Conservation (phyloP, 305 asterid genomes). For the Fraxinus dipetala region DNA sequence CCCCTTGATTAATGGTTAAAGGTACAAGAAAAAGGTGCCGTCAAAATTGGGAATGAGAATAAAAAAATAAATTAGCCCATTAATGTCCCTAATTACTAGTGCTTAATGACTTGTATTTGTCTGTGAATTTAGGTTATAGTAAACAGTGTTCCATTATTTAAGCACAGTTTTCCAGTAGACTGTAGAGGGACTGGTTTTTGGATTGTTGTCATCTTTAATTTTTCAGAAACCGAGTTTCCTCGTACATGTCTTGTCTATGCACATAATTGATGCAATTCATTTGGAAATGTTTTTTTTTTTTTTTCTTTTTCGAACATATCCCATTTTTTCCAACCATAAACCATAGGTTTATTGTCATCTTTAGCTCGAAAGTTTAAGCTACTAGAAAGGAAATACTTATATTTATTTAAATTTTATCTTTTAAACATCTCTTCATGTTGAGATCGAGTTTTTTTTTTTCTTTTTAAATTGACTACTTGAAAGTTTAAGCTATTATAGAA, state of each 20-base stretch:
- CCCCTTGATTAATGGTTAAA: constrained; percentile 31
- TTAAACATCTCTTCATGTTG: neutral
- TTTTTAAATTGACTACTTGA: neutral
- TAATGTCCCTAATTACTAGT: constrained; percentile 37
- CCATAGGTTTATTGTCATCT: neutral
- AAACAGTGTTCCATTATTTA: constrained; percentile 13
- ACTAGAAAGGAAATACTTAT: neutral
- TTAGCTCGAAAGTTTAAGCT: neutral
- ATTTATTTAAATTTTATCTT: too few species aligned
- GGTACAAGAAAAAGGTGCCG: constrained; percentile 37
- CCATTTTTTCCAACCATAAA: neutral
- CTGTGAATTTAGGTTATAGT: constrained; percentile 24
- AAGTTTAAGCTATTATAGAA: too few species aligned
- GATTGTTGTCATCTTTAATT: constrained; percentile 42
- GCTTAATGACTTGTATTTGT: constrained; percentile 53
- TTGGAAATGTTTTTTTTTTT: neutral
- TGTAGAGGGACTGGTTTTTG: constrained; percentile 57
- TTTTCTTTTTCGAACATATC: neutral
- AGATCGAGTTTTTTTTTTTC: too few species aligned
- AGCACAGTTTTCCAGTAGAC: constrained; percentile 30
- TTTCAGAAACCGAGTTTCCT: constrained; percentile 50
- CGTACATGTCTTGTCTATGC: constrained; percentile 52
- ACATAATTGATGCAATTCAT: neutral
- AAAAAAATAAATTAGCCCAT: constrained; percentile 15
- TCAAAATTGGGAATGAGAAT: constrained; percentile 39